Percentiles rank a stretch among this genome's conserved stretches.
Conservation (phyloP, 2,329 filamentous ascomycete species). For the Beauveria pseudobassiana region DNA sequence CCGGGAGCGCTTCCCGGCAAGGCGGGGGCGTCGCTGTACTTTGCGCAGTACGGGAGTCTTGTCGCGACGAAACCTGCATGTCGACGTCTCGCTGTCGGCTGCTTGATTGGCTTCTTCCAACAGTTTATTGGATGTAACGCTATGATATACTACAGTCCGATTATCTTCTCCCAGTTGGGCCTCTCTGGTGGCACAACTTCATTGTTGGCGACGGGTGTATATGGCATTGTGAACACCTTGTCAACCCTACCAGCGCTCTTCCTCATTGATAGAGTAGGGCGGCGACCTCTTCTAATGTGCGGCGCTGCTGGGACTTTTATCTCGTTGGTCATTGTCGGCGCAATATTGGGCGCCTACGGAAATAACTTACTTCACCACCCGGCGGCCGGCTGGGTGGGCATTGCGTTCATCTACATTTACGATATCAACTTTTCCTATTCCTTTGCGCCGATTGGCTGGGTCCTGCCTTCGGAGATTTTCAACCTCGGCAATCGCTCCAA, state of each 20-base stretch:
- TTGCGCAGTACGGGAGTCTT: constrained; percentile 24
- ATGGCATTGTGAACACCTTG: constrained; percentile 48
- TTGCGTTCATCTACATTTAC: constrained; percentile 58
- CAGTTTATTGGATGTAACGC: constrained; percentile 42
- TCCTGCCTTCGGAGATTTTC: constrained; percentile 58
- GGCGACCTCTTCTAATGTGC: constrained; percentile 55
- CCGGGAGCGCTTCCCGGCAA: constrained; percentile 22
- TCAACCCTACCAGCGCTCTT: constrained; percentile 35
- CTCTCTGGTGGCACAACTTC: constrained; percentile 33
- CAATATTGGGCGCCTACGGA: constrained; percentile 40
- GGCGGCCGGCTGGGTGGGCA: constrained; percentile 45
- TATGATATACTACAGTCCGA: constrained; percentile 41
- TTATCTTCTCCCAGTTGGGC: constrained; percentile 36
- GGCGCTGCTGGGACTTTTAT: constrained; percentile 57
- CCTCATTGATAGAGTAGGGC: constrained; percentile 47
- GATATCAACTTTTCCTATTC: constrained; percentile 59
- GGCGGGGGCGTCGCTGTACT: constrained; percentile 22
- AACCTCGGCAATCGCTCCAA: constrained; percentile 49
- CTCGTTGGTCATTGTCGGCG: constrained; percentile 47
- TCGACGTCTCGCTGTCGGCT: constrained; percentile 45
- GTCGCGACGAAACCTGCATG: constrained; percentile 23
- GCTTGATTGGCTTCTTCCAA: constrained; percentile 48
- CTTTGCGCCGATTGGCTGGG: constrained; percentile 55
- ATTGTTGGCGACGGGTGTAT: constrained; percentile 50
- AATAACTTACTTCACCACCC: constrained; percentile 26